These are phyloP conservation scores for Lathyrus oleraceus DNA, from an alignment of 306 rosid genomes.

Conservation along the genomic window DNA sequence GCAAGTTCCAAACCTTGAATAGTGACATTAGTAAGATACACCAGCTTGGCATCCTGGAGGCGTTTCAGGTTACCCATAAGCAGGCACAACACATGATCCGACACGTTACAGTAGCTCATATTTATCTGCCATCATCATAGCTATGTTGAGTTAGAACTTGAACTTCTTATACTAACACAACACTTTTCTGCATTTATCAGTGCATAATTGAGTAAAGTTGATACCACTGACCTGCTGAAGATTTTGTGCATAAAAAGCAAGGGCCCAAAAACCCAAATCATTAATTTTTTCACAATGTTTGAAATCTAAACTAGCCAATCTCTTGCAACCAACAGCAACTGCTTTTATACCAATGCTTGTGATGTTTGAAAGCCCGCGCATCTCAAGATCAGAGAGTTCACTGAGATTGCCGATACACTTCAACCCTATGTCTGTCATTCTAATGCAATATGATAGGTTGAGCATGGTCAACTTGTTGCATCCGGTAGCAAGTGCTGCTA, in stretches of 20 bases:
- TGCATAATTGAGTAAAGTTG: neutral
- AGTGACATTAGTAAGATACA: conserved; percentile 48
- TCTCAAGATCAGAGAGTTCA: conserved; percentile 55
- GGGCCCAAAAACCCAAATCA: conserved; percentile 64
- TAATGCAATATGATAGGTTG: conserved; percentile 65
- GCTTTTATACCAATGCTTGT: conserved; percentile 54
- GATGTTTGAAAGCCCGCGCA: conserved; percentile 58
- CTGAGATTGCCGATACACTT: conserved; percentile 45
- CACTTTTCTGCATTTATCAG: too few relatives aligned
- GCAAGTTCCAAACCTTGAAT: conserved; percentile 59
- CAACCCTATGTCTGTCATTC: conserved; percentile 57
- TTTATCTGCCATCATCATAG: conserved; percentile 56
- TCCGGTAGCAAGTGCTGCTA: conserved; percentile 53
- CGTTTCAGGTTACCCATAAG: conserved; percentile 61
- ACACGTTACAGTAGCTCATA: conserved; percentile 55
- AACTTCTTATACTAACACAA: conserved; percentile 5
- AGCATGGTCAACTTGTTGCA: conserved; percentile 59
- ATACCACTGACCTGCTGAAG: conserved; percentile 55
- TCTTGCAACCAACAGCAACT: conserved; percentile 55
- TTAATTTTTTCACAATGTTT: conserved; percentile 59
- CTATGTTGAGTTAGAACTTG: conserved; percentile 28
- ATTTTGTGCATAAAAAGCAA: conserved; percentile 53
- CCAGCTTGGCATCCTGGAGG: conserved; percentile 70
- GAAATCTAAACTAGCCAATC: conserved; percentile 61
- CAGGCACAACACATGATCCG: conserved; percentile 60